Base-by-base conservation (phyloP, 345 rosid genomes). In the Heritiera littoralis region DNA sequence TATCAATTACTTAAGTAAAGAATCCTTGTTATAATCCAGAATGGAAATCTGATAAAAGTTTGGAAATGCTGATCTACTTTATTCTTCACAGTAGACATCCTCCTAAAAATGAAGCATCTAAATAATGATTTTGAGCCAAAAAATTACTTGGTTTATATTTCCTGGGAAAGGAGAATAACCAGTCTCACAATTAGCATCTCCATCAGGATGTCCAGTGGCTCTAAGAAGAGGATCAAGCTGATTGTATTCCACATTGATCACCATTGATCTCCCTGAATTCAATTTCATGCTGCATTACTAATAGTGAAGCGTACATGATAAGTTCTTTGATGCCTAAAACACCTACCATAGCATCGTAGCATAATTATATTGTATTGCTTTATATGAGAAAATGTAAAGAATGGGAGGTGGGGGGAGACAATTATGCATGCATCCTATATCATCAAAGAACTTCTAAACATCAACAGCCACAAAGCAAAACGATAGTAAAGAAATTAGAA, bases 111-210 rank as follows among this genome's bases (percentile, higher is more conserved):
- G 54, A 35, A 58, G 43, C 1, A 4, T 56, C 15, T 67, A 40
- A 30, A 46, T 0, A 61, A 41, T 28, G 58, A 65, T 48, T 58
- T 68, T 48, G 55, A 51, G 79, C 18, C 61, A 58, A 69, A 79
- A 85, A 76, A 77, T 85, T 87, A 92, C 99, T 84, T 96, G 99
- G 84, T 96, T 96, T 75, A 96, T 96, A 82, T 96, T 96, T 86
- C 99, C 98, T 4, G 99, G 99, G 84, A 91, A 96, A 74, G 98
- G 98, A 77, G 99, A 96, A 80, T 83, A 96, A 81, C 99, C 99
- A 2, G 98, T 92, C 89, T 96, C 97, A 30, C 84, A 85, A 72
- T 96, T 94, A 81, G 80, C 97, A 86, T 96, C 99, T 43, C 99
- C 99, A 81, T 96, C 95, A 45, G 91, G 94, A 84, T 87, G 81